Evolutionary conservation across 2,329 filamentous ascomycete species (phyloP), one percentile per base, ranked within the genome.

Genomic region (Bisporella sp.): DNA sequence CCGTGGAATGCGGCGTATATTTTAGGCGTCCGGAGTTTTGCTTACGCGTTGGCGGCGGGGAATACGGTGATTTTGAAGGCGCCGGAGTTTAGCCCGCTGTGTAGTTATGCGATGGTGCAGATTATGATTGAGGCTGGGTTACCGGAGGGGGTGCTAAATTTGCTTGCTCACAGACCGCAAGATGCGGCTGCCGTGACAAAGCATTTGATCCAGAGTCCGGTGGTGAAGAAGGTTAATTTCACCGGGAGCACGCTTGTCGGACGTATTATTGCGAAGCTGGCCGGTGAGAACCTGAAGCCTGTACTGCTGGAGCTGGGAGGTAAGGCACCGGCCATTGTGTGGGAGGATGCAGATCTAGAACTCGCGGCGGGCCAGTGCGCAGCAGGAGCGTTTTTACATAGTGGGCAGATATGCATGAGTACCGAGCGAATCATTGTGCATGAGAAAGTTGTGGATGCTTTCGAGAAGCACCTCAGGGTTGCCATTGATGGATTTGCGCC

Each of bases 381-480:
- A 0, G 65, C 85, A 1, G 89, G 88, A 4, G 74, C 87, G 0
- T 90, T 91, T 63, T 62, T 89, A 53, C 79, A 92, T 65, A 73
- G 74, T 2, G 89, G 89, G 0, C 89, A 95, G 70, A 81, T 93
- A 43, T 95, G 89, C 74, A 93, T 95, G 88, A 77, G 78, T 13
- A 93, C 89, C 0, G 89, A 95, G 69, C 79, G 83, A 31, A 84
- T 93, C 32, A 60, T 82, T 6, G 74, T 82, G 4, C 77, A 81
- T 64, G 69, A 71, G 52, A 66, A 68, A 28, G 57, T 82, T 41
- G 66, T 62, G 6, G 63, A 62, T 1, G 64, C 68, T n/a, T 82
- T 82, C 53, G 71, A 72, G 45, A 54, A 45, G 5, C 48, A 48
- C 29, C 56, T 64, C n/a, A 57, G 57, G 42, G 55, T 45, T 6